Evolutionary conservation across 306 rosid genomes (phyloP), one percentile per base, ranked within the genome.

Genomic region (Aeschynomene evenia): DNA sequence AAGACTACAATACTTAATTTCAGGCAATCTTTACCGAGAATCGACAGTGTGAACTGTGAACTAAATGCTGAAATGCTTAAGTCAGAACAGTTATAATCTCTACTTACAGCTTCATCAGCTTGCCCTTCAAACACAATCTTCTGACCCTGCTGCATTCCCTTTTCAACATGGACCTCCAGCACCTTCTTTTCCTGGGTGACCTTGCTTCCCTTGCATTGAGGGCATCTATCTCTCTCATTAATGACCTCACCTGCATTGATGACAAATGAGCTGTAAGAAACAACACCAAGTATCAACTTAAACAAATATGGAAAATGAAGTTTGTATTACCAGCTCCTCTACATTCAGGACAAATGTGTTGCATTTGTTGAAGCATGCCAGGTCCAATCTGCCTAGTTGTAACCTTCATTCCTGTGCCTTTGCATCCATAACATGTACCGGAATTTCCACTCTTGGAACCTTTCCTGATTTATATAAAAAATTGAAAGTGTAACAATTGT

Each of bases 351-450:
- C 91, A 87, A 71, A 84, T 72, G 15, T 84, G 89, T 61, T 90
- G 94, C 94, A 87, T 87, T 71, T 85, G 94, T 58, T 84, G 94
- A 75, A 85, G 74, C 91, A 90, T 85, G 40, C 89, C 91, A 43
- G 80, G 65, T 43, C 91, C 94, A 77, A 90, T 76, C 70, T 78
- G 89, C 51, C 91, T 77, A 59, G 80, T 79, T 34, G 84, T 80
- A 68, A 84, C 40, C 77, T 85, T 90, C 94, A 87, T 77, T 22
- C 96, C 89, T 9, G 85, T 36, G n/a, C 94, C 94, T 51, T 85
- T 89, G 68, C 94, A 90, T 37, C 94, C 94, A 75, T 45, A 77
- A 68, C 94, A 90, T 81, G 70, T 80, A 39, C 88, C 86, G 51
- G 91, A 34, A 33, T 64, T 57, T 49, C 96, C 96, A 68, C 86